phyloP scores from a whole-genome alignment of 1,284 basidiomycete genomes.

The Peniophora sp. region DNA sequence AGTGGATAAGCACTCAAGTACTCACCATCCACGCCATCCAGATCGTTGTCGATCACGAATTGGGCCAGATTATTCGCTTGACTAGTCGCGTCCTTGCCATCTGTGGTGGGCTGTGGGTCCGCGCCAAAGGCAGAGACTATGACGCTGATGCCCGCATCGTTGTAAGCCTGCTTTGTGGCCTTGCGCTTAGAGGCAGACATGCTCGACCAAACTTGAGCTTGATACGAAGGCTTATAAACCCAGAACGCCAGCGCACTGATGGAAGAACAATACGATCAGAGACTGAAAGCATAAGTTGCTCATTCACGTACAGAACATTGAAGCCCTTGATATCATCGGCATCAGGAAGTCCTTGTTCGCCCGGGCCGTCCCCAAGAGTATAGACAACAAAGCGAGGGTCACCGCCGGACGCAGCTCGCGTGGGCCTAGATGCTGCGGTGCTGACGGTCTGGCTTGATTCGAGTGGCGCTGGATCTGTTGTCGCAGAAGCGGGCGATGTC shows the following conservation, averaged over 20 bases:
- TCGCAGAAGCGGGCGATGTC: too few relatives aligned
- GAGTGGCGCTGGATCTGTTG: too few relatives aligned
- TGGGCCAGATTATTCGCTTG: slow-evolving; percentile 42
- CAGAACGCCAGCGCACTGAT: slow-evolving; percentile 37
- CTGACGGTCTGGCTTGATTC: too few relatives aligned
- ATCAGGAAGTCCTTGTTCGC: too few relatives aligned
- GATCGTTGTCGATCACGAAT: slow-evolving; percentile 38
- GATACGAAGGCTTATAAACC: slow-evolving; percentile 39
- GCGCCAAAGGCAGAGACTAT: slow-evolving; percentile 50
- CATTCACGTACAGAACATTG: background rate
- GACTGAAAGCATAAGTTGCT: background rate
- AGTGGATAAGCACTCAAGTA: too few relatives aligned
- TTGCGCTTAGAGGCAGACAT: slow-evolving; percentile 33
- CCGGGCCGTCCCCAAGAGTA: too few relatives aligned
- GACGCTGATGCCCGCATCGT: slow-evolving; percentile 46
- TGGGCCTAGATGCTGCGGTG: too few relatives aligned
- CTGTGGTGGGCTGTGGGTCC: slow-evolving; percentile 29
- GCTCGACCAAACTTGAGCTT: slow-evolving; percentile 32
- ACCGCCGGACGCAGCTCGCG: too few relatives aligned
- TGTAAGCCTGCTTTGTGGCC: slow-evolving; percentile 39
- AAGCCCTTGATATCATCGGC: background rate
- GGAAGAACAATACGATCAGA: background rate
- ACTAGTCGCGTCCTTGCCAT: slow-evolving; percentile 32
- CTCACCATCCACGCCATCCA: slow-evolving; percentile 26
- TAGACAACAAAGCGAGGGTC: too few relatives aligned